Evolutionary conservation across 208 protist genomes (phyloP).

Genomic region (Herpetomonas samuelpessoai): DNA sequence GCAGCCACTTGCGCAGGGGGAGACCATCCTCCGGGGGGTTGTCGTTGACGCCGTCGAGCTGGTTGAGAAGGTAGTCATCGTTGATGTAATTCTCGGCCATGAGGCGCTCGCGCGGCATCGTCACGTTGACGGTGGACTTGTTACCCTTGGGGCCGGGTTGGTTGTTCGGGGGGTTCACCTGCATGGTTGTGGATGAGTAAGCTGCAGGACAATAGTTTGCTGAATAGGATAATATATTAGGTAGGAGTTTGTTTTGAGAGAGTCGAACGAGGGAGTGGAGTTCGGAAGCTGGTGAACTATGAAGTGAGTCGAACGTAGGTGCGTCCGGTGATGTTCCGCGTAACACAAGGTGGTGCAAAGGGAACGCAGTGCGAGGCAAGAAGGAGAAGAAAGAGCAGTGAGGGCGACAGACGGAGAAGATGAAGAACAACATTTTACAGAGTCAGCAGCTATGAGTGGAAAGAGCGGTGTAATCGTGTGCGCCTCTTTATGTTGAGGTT

Average conservation of each 20-base stretch:
- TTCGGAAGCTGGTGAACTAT: too few relatives aligned
- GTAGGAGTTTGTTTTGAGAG: too few relatives aligned
- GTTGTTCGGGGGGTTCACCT: slow-evolving; percentile 1
- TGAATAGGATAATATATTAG: too few relatives aligned
- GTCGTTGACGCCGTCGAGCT: slow-evolving; percentile 64
- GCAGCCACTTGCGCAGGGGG: slow-evolving; percentile 74
- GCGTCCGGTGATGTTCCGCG: too few relatives aligned
- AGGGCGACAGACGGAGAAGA: slow-evolving; percentile 1
- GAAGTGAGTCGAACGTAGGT: too few relatives aligned
- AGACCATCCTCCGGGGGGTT: slow-evolving; percentile 65
- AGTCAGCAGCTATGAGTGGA: too few relatives aligned
- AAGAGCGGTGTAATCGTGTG: too few relatives aligned
- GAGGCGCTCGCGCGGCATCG: slow-evolving; percentile 51
- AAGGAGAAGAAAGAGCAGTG: not conserved
- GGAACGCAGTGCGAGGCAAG: too few relatives aligned
- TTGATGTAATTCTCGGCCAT: slow-evolving; percentile 34
- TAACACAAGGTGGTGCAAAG: too few relatives aligned
- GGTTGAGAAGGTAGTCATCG: slow-evolving; percentile 68
- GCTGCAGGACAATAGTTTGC: too few relatives aligned
- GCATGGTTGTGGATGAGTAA: not conserved
- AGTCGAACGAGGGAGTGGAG: too few relatives aligned
- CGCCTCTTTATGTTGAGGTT: too few relatives aligned
- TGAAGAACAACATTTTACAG: slow-evolving; percentile 3
- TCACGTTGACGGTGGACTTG: slow-evolving; percentile 27
- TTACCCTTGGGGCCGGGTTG: slow-evolving; percentile 7